Evolutionary conservation across 352 stramenopile genomes (phyloP).

Genomic region (Peronospora belbahrii): DNA sequence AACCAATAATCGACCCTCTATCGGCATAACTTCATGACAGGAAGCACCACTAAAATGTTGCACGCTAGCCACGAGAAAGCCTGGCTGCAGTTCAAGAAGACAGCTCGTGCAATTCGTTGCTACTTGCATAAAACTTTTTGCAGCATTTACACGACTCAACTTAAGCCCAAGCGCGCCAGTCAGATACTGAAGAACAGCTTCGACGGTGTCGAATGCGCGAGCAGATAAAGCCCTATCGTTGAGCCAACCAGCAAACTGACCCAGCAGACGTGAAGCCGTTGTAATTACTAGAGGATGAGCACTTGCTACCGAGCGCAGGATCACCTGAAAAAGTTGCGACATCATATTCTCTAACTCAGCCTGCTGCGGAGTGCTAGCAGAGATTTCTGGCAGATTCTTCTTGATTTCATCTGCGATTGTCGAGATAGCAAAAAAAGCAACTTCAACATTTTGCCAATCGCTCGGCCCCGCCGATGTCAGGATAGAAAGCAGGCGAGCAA

Average conservation of each 20-base stretch:
- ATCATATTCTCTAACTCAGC: slow-evolving; percentile 35
- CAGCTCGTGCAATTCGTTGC: slow-evolving; percentile 38
- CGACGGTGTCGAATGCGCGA: slow-evolving; percentile 33
- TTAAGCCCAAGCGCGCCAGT: slow-evolving; percentile 31
- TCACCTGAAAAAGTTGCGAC: slow-evolving; percentile 35
- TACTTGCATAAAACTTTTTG: slow-evolving; percentile 71
- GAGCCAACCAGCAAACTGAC: slow-evolving; percentile 55
- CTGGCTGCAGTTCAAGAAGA: slow-evolving; percentile 40
- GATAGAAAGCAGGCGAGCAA: slow-evolving; percentile 31
- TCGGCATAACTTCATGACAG: slow-evolving; percentile 25
- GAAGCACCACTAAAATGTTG: slow-evolving; percentile 30
- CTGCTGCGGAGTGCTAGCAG: slow-evolving; percentile 13
- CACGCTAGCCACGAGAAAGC: slow-evolving; percentile 34
- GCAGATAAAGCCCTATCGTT: slow-evolving; percentile 29
- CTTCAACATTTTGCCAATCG: slow-evolving; percentile 50
- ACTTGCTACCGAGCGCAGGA: slow-evolving; percentile 25
- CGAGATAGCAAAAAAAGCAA: slow-evolving; percentile 48
- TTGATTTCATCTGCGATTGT: slow-evolving; percentile 53
- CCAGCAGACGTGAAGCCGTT: slow-evolving; percentile 39
- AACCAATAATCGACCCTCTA: slow-evolving; percentile 51
- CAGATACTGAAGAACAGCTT: slow-evolving; percentile 48
- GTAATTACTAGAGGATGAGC: slow-evolving; percentile 39
- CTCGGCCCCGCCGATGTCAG: slow-evolving; percentile 16
- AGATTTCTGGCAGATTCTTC: slow-evolving; percentile 29
- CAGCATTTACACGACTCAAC: slow-evolving; percentile 37